Percentiles rank a stretch among this genome's conserved stretches.
These are phyloP conservation scores for Pelargonium myrrhifolium DNA, from an alignment of 441 rosid genomes.

Conservation along the genomic window DNA sequence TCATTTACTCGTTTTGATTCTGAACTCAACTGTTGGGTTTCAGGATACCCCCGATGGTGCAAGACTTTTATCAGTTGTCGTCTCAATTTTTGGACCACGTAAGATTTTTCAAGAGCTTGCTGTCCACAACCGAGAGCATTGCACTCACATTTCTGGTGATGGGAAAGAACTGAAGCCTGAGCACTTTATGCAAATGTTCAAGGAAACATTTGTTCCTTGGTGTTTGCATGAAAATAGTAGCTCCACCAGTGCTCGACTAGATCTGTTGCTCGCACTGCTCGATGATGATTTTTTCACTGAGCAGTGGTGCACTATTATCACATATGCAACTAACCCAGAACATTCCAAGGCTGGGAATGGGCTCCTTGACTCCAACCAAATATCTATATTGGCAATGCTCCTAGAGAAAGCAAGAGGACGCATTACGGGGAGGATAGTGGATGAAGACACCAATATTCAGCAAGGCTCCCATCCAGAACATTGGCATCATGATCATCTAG, in stretches of 20 bases:
- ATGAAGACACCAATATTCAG: slow-evolving; percentile 28
- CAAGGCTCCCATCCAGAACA: slow-evolving; percentile 42
- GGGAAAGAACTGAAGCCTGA: slow-evolving; percentile 36
- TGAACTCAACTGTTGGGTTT: slow-evolving; percentile 18
- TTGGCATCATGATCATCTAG: slow-evolving; percentile 82
- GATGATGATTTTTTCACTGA: slow-evolving; percentile 68
- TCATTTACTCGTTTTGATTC: neutral
- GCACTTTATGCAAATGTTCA: slow-evolving; percentile 47
- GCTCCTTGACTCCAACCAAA: slow-evolving; percentile 28
- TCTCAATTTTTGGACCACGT: slow-evolving; percentile 73
- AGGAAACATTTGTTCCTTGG: slow-evolving; percentile 81
- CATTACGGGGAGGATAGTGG: slow-evolving; percentile 36
- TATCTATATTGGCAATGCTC: slow-evolving; percentile 47
- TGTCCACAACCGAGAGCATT: slow-evolving; percentile 23
- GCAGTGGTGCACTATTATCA: slow-evolving; percentile 67
- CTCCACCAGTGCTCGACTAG: slow-evolving; percentile 49
- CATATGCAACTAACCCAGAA: slow-evolving; percentile 41
- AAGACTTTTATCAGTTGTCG: slow-evolving; percentile 59
- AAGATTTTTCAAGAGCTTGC: slow-evolving; percentile 41
- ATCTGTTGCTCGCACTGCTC: slow-evolving; percentile 69
- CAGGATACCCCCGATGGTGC: slow-evolving; percentile 72
- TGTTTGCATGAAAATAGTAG: slow-evolving; percentile 48
- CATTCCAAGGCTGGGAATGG: slow-evolving; percentile 27
- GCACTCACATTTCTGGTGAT: slow-evolving; percentile 23
- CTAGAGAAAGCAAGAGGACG: slow-evolving; percentile 64